phyloP scores from a whole-genome alignment of 2,329 filamentous ascomycete species.

The Aspergillus puulaauensis region DNA sequence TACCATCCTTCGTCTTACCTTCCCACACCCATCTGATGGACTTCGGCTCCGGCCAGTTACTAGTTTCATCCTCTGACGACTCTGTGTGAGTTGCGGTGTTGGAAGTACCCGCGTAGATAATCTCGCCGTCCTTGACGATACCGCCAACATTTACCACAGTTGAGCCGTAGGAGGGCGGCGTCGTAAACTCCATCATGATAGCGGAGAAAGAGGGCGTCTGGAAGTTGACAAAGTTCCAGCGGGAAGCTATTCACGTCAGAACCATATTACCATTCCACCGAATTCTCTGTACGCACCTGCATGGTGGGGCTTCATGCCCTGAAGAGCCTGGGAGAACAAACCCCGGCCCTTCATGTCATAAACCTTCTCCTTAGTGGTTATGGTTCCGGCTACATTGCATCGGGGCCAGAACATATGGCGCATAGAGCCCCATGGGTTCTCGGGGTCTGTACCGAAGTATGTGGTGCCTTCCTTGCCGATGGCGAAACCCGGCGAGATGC shows the following conservation, averaged over 20 bases:
- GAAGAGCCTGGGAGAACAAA: constrained; percentile 79
- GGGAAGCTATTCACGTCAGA: constrained; percentile 56
- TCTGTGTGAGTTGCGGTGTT: constrained; percentile 69
- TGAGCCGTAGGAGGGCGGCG: constrained; percentile 85
- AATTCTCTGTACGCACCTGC: constrained; percentile 55
- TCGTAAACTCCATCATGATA: constrained; percentile 93
- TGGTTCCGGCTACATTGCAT: constrained; percentile 75
- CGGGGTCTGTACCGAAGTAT: constrained; percentile 80
- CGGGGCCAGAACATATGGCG: constrained; percentile 93
- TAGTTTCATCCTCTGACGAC: constrained; percentile 70
- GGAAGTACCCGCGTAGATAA: constrained; percentile 69
- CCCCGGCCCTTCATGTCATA: constrained; percentile 79
- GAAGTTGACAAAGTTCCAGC: constrained; percentile 93
- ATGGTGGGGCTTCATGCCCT: constrained; percentile 99
- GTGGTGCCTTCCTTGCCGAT: constrained; percentile 81
- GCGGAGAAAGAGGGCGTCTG: constrained; percentile 85
- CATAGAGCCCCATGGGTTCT: constrained; percentile 88
- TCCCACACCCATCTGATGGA: constrained; percentile 74
- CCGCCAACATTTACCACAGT: constrained; percentile 81
- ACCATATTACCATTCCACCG: not conserved
- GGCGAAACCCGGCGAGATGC: constrained; percentile 75
- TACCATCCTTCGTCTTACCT: constrained; percentile 74
- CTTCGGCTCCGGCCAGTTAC: constrained; percentile 85
- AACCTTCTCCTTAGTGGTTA: constrained; percentile 77
- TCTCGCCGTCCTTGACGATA: constrained; percentile 76